phyloP scores from a whole-genome alignment of 2,329 filamentous ascomycete species.

The Pseudogymnoascus sp. region DNA sequence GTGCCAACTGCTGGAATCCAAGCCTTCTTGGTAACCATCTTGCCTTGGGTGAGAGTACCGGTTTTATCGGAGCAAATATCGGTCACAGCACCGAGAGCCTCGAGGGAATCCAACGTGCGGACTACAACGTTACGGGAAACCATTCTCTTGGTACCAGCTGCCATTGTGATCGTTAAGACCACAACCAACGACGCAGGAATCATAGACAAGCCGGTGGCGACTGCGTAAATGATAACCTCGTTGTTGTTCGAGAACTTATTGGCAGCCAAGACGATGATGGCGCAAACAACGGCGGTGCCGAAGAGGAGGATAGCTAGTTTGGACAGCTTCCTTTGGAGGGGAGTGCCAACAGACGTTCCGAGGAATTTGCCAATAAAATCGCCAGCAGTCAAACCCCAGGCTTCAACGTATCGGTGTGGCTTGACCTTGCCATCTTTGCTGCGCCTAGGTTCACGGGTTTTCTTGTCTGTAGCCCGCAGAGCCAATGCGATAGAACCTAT shows the following conservation, averaged over 20 bases:
- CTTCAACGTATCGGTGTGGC: conserved; percentile 39
- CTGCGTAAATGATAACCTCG: conserved; percentile 58
- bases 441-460: conserved; percentile 39
- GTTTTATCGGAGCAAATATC: conserved; percentile 52
- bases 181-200: conserved; percentile 58
- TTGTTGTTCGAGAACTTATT: conserved; percentile 44
- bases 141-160: conserved; percentile 53
- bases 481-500: conserved; percentile 58
- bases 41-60: conserved; percentile 45
- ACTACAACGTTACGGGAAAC: conserved; percentile 50
- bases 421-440: conserved; percentile 42
- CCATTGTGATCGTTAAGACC: conserved; percentile 61
- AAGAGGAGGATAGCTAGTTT: conserved; percentile 58
- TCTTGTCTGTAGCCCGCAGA: conserved; percentile 46
- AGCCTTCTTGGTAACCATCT: conserved; percentile 49
- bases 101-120: conserved; percentile 47
- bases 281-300: conserved; percentile 54
- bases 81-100: conserved; percentile 50
- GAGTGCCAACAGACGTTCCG: conserved; percentile 58
- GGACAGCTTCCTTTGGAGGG: conserved; percentile 59
- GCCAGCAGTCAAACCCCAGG: conserved; percentile 36
- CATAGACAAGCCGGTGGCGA: conserved; percentile 53
- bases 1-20: conserved; percentile 47
- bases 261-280: conserved; percentile 57
- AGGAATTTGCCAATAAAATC: conserved; percentile 54